Evolutionary conservation across 352 stramenopile species (phyloP), one percentile per base, ranked within the genome.

Genomic region (Globisporangium megalacanthum): DNA sequence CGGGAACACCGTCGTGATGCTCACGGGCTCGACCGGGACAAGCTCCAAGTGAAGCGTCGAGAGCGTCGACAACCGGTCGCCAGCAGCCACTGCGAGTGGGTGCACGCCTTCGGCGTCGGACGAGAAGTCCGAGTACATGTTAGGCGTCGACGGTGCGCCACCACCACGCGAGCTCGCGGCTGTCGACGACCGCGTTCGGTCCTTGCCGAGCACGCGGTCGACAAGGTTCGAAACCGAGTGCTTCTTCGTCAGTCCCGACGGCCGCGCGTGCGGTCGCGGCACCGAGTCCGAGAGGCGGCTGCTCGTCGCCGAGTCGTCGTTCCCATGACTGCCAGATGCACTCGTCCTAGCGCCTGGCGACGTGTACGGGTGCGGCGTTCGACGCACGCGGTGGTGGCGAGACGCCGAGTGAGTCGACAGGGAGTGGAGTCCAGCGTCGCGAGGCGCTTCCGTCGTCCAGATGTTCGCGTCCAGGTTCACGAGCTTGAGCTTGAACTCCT

Each of bases 391-490:
- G 22, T 44, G 52, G 14, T 53, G 44, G 14, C 58, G 49, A 11
- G 57, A 57, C n/a, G 45, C 19, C n/a, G 58, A 64, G 25, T 59
- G 42, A 14, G 54, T 47, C 35, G 35, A 52, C 37, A 50, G 39
- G 6, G 39, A 54, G 25, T 29, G 25, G 14, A 49, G 50, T 29
- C 52, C 46, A 0, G 19, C 37, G 39, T 64, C 58, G 8, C 49
- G 39, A 15, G 54, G 39, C 20, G 48, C 48, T 13, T 61, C 54
- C 8, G 70, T 71, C 20, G 56, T 73, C 75, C 75, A 85, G 42
- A 85, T 77, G 37, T 78, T 82, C 5, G 73, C 75, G 45, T 85
- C 75, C 8, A 85, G 56, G 59, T 85, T 85, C 42, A 75, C 60
- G 11, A 85, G 52, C 54, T 82, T 75, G 54, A 85, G 65, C 39